Evolutionary conservation across 805 yeast genomes (phyloP).

Genomic region (Deakozyma indianensis): DNA sequence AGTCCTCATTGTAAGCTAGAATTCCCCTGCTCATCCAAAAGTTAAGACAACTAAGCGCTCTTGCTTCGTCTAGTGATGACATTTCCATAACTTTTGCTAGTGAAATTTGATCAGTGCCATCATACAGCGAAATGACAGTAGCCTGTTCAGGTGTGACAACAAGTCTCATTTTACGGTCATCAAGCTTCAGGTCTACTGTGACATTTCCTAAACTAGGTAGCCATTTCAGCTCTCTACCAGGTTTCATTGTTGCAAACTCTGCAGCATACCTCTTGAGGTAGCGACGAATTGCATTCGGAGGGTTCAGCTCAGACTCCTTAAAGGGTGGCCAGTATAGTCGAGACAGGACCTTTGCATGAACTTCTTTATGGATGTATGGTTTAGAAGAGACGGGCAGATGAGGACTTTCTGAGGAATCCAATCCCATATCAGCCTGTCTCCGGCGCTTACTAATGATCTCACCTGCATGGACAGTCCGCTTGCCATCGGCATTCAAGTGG

Average conservation of each 20-base stretch:
- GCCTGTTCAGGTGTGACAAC: constrained; percentile 61
- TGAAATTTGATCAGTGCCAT: constrained; percentile 18
- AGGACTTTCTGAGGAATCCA: not conserved
- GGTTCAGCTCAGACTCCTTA: constrained; percentile 27
- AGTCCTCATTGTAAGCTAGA: constrained; percentile 27
- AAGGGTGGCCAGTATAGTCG: constrained; percentile 68
- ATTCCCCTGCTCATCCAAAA: constrained; percentile 59
- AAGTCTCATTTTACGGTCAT: constrained; percentile 27
- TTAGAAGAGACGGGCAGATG: too few relatives aligned
- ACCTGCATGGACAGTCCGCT: not conserved
- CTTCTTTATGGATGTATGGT: constrained; percentile 5
- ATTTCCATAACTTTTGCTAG: constrained; percentile 21
- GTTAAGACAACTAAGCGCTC: constrained; percentile 26
- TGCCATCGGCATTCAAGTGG: constrained; percentile 11
- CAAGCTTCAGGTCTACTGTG: constrained; percentile 41
- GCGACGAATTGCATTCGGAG: constrained; percentile 33
- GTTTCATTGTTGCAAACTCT: constrained; percentile 30
- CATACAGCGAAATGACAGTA: constrained; percentile 39
- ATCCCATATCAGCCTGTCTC: not conserved
- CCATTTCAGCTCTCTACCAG: constrained; percentile 45
- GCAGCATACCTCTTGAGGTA: constrained; percentile 26
- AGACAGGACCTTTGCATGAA: constrained; percentile 55
- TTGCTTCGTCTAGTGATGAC: constrained; percentile 29
- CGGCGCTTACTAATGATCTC: not conserved
- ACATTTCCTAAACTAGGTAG: constrained; percentile 50